Evolutionary conservation across 805 yeast species (phyloP).

Genomic region (Vanderwaltozyma yarrowii): DNA sequence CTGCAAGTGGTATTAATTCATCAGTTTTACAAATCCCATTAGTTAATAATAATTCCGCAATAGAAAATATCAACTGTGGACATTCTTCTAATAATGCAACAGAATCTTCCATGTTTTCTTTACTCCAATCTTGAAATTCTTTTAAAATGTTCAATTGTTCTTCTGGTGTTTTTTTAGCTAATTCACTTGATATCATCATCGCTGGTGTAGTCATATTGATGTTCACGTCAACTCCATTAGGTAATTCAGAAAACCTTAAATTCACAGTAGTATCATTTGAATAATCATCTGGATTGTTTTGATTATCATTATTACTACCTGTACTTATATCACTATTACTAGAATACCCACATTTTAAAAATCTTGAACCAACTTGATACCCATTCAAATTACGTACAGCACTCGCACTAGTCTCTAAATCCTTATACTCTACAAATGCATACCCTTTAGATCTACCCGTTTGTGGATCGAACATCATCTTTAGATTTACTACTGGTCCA

Average conservation of each 20-base stretch:
- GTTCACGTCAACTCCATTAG: conserved; percentile 40
- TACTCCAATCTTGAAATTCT: conserved; percentile 43
- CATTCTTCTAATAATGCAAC: conserved; percentile 49
- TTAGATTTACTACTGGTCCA: conserved; percentile 73
- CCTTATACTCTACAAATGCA: conserved; percentile 77
- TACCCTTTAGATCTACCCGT: conserved; percentile 89
- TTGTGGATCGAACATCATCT: conserved; percentile 73
- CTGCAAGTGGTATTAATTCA: conserved; percentile 27
- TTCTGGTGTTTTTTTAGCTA: conserved; percentile 15
- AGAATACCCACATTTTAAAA: conserved; percentile 65
- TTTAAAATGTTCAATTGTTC: conserved; percentile 21
- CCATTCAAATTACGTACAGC: conserved; percentile 86
- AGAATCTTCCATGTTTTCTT: conserved; percentile 47
- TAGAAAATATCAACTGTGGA: conserved; percentile 77
- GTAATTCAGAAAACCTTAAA: conserved; percentile 37
- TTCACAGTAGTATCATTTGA: background rate
- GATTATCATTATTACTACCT: conserved; percentile 2
- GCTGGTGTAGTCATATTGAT: conserved; percentile 31
- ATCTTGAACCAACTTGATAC: conserved; percentile 61
- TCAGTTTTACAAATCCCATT: conserved; percentile 27
- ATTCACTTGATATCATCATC: conserved; percentile 28
- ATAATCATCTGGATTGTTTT: background rate
- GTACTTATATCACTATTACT: conserved; percentile 35
- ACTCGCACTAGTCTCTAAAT: conserved; percentile 76
- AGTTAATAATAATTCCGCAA: conserved; percentile 59